phyloP scores from a whole-genome alignment of 2,329 filamentous ascomycete species.

The Coccinonectria pachysandricola region DNA sequence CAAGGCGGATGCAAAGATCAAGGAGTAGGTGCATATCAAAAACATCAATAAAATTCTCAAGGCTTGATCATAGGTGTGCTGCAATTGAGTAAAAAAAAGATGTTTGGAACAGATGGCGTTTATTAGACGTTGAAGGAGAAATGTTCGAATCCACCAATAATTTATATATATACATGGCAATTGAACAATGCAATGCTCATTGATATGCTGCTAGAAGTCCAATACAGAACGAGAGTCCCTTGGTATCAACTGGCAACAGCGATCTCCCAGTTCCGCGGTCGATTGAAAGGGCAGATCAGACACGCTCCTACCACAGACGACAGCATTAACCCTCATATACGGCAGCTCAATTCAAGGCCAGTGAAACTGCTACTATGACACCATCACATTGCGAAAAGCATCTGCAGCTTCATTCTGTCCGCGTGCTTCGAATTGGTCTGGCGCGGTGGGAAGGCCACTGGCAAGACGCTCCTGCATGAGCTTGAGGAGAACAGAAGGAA shows the following conservation, averaged over 20 bases:
- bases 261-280: slow-evolving; percentile 11
- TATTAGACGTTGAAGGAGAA: slow-evolving; percentile 1
- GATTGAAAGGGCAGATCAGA: slow-evolving; percentile 6
- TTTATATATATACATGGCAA: slow-evolving; percentile 4
- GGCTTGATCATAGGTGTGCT: no score
- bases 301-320: slow-evolving; percentile 6
- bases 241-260: slow-evolving; percentile 17
- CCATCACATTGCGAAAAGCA: slow-evolving; percentile 47
- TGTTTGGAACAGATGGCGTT: no score
- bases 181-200: no score
- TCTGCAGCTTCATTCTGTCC: slow-evolving; percentile 43
- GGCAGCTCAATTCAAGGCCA: no score
- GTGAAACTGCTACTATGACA: slow-evolving; percentile 23
- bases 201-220: no score
- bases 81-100: no score
- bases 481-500: slow-evolving; percentile 70
- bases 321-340: no score
- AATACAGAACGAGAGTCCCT: slow-evolving; percentile 13
- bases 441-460: slow-evolving; percentile 33
- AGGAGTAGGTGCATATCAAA: slow-evolving; percentile 27
- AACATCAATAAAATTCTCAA: no score
- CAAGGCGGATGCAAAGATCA: slow-evolving; percentile 68
- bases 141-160: no score
- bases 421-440: slow-evolving; percentile 30
- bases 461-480: slow-evolving; percentile 78